Evolutionary conservation across 1,139 yeast species (phyloP), one percentile per base, ranked within the genome.

Genomic region (Saccharomyces hybrid): DNA sequence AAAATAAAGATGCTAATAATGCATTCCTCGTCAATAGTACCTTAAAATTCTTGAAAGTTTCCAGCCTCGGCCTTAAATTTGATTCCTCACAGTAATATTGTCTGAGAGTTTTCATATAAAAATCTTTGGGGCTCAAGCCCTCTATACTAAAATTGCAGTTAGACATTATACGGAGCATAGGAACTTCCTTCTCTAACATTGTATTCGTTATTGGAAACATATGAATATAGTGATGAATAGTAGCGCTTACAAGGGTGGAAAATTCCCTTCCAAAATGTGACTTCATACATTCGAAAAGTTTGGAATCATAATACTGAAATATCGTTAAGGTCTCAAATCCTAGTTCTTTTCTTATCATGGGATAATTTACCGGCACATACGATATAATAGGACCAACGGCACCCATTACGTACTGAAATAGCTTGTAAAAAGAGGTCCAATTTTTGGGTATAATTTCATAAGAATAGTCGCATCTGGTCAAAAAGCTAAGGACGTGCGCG

Each of bases 1-100:
- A 55, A 27, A 59, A 52, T 8, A 51, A 23, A 7, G 52, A 55
- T 11, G 59, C 47, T 14, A 38, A 9, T 5, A 38, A 13, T 38
- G 44, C 44, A 38, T 38, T 38, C 25, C 44, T 38, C 20, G 44
- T 38, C 9, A 38, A 9, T 38, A 38, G n/a, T 5, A 38, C 25
- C 20, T 38, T 38, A 5, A 38, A 38, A 38, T 38, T 38, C 23
- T 20, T 38, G 23, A 38, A 38, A 38, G 44, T 38, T 38, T 38
- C 44, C 44, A 38, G 25, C 13, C 20, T 38, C 20, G 44, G 44
- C 13, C 25, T 25, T 16, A 38, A 38, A 16, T 38, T 38, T 16
- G 44, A 11, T 38, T 38, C 44, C 44, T 38, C 25, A 4, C 16
- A 11, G 16, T 6, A 38, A 16, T 38, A 38, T 9, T 9, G 13